Evolutionary conservation across 805 yeast species (phyloP).

Genomic region (Metschnikowia kunwiensis): DNA sequence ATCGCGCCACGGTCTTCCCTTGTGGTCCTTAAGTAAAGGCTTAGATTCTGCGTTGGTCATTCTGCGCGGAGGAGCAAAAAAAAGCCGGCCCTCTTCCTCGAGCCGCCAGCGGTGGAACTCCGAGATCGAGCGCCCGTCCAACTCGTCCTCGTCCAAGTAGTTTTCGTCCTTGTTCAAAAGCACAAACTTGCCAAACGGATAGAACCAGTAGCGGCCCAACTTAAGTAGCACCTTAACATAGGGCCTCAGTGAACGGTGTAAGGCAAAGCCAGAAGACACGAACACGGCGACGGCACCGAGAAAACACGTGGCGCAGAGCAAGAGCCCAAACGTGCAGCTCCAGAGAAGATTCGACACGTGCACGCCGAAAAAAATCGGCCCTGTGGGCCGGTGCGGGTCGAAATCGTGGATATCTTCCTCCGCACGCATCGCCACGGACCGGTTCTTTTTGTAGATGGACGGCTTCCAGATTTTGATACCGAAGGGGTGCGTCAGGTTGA

Average conservation of each 20-base stretch:
- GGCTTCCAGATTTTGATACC: constrained; percentile 99
- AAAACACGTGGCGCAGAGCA: constrained; percentile 53
- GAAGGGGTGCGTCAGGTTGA: constrained; percentile 94
- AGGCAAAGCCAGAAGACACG: constrained; percentile 37
- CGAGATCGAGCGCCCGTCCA: constrained; percentile 79
- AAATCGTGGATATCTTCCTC: constrained; percentile 90
- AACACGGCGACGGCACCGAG: constrained; percentile 47
- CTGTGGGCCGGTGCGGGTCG: constrained; percentile 41
- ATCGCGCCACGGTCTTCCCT: constrained; percentile 39
- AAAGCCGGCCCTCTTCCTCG: constrained; percentile 69
- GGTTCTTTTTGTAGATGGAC: constrained; percentile 85
- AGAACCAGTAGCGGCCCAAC: constrained; percentile 67
- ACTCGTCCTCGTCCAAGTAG: constrained; percentile 80
- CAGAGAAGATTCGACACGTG: constrained; percentile 68
- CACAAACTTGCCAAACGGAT: constrained; percentile 90
- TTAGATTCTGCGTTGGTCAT: constrained; percentile 33
- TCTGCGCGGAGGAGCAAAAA: constrained; percentile 67
- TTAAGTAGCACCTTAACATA: constrained; percentile 61
- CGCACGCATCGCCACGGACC: constrained; percentile 89
- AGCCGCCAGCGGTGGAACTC: constrained; percentile 90
- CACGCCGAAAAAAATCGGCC: constrained; percentile 59
- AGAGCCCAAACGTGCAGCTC: constrained; percentile 69
- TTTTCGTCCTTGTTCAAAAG: constrained; percentile 73
- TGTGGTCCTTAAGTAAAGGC: constrained; percentile 42
- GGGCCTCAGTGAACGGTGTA: constrained; percentile 50